Conservation (phyloP, 148 eudicot species). For the Diospyros lotus region DNA sequence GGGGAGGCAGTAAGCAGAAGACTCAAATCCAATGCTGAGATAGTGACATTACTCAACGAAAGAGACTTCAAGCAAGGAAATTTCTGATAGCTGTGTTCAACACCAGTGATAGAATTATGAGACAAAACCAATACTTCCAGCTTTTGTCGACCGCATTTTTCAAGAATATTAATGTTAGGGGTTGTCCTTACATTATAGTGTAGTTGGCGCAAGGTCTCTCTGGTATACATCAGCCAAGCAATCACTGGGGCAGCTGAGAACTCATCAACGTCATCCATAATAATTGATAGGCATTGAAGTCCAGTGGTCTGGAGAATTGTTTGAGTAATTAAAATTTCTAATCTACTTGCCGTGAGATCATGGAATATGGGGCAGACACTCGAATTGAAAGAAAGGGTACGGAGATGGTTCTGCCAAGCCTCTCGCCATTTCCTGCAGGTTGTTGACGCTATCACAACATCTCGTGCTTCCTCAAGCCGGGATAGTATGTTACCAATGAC, state of each 20-base stretch:
- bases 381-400: constrained; percentile 60
- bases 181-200: constrained; percentile 64
- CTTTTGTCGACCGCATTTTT: constrained; percentile 74
- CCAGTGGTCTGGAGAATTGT: constrained; percentile 81
- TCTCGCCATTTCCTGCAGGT: constrained; percentile 82
- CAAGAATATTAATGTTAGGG: constrained; percentile 74
- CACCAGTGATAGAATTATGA: constrained; percentile 66
- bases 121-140: constrained; percentile 63
- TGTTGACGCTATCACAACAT: constrained; percentile 74
- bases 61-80: constrained; percentile 68
- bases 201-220: constrained; percentile 63
- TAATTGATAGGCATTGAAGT: constrained; percentile 52
- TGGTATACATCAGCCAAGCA: constrained; percentile 87
- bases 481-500: constrained; percentile 91
- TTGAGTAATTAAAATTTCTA: constrained; percentile 76
- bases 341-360: constrained; percentile 44
- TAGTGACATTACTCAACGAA: constrained; percentile 69
- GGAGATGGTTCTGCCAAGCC: constrained; percentile 76
- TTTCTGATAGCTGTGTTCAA: constrained; percentile 80
- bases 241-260: constrained; percentile 86
- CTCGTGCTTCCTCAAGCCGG: constrained; percentile 67
- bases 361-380: constrained; percentile 66
- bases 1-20: constrained; percentile 78
- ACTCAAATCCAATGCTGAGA: constrained; percentile 80
- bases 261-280: constrained; percentile 86